Base-by-base conservation (phyloP, 2,329 filamentous ascomycete genomes). In the Annulohypoxylon truncatum region DNA sequence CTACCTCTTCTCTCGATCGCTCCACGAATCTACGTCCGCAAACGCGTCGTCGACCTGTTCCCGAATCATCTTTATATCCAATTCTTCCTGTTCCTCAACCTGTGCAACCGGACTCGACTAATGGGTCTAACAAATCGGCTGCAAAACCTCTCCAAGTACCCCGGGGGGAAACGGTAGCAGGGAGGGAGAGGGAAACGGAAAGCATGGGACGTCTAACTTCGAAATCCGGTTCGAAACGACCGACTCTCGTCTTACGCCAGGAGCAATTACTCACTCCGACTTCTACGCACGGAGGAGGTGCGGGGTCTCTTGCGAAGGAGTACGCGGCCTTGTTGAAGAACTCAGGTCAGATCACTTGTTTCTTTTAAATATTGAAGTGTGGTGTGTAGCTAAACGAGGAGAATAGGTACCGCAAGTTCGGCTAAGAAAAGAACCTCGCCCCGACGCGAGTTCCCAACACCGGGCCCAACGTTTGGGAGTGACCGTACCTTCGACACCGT, bases 161-260 rank as follows among this genome's bases (percentile, higher is more conserved):
- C 53, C 68, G 51, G 20, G 66, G 62, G 51, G 67, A 48, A 54
- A 58, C 60, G 57, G 60, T 68, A 72, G 68, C 64, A 56, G 71
- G 58, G 61, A 72, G 13, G 24, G 44, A 28, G 10, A 48, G 66
- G 50, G 44, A 48, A n/a, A 28, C 66, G 48, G 71, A 58, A 63
- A 73, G 64, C 15, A 86, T 86, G 84, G 82, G 81, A 26, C 79
- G 79, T 48, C 72, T 84, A 51, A 79, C 79, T 12, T 80, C 82
- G 5, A 81, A 77, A 46, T 77, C 79, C n/a, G 82, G 78, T 66
- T 75, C 79, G 4, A 85, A 80, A 67, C 83, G 80, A 61, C 82
- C 82, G 4, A 79, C 79, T 26, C 79, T 86, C 24, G 66, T 83
- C 20, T 76, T 81, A 7, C 81, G 77, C 46, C 78, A 79, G 65